Evolutionary conservation across 257 asterid genomes (phyloP).

Genomic region (Fraxinus excelsior): DNA sequence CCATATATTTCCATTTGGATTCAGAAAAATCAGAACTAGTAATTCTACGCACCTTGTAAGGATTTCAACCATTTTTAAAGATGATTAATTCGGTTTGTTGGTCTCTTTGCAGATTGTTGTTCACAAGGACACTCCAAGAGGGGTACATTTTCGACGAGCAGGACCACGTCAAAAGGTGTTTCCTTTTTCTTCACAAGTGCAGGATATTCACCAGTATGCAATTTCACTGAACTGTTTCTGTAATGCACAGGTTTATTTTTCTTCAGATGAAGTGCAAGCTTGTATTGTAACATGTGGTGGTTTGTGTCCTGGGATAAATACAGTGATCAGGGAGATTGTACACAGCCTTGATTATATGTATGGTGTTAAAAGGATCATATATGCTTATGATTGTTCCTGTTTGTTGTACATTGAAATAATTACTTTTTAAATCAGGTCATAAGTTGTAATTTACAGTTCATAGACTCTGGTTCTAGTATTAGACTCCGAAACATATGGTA

Average conservation of each 20-base stretch:
- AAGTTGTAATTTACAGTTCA: background rate
- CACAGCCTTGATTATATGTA: conserved; percentile 67
- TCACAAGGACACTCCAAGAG: conserved; percentile 55
- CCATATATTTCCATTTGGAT: background rate
- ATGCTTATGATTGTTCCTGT: background rate
- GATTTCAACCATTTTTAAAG: conserved; percentile 8
- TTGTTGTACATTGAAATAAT: background rate
- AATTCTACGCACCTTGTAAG: background rate
- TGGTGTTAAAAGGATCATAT: conserved; percentile 34
- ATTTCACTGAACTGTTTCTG: conserved; percentile 23
- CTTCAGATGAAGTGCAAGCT: conserved; percentile 61
- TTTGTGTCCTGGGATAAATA: conserved; percentile 73
- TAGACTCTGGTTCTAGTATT: background rate
- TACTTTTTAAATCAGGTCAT: background rate
- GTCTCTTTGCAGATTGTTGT: conserved; percentile 45
- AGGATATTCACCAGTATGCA: conserved; percentile 23
- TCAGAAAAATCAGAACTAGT: background rate
- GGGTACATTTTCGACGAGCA: conserved; percentile 60
- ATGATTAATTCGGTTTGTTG: conserved; percentile 10
- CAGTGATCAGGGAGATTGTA: conserved; percentile 75
- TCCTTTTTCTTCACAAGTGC: conserved; percentile 10
- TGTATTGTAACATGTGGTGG: conserved; percentile 82
- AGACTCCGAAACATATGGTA: background rate
- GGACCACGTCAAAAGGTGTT: conserved; percentile 60
- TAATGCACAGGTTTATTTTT: conserved; percentile 54